Evolutionary conservation across 1,284 basidiomycete genomes (phyloP), one percentile per base, ranked within the genome.

Genomic region (Ganoderma lucidum): DNA sequence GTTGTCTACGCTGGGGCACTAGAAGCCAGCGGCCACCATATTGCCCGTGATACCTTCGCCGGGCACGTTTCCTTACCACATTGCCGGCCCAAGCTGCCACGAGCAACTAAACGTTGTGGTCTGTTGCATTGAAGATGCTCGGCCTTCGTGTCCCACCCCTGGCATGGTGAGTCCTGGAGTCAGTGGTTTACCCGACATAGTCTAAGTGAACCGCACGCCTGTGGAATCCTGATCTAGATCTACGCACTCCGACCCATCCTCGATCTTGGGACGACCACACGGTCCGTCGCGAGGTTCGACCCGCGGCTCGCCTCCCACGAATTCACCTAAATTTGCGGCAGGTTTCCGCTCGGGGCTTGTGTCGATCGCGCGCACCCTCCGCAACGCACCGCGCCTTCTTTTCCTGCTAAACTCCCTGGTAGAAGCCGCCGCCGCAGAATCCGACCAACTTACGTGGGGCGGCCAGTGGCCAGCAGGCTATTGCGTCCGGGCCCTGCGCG

Each of bases 401-500:
- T 17, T 17, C 66, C 66, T 23, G 41, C 51, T 42, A 44, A 67
- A 48, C 39, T 58, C 66, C 66, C n/a, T 28, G 37, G 30, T 10
- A 39, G 39, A 51, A 44, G 28, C 30, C 30, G 53, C 53, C 53
- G 53, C 53, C 30, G 30, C 30, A 56, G 53, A 56, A 35, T 35
- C 53, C 53, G 30, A 32, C 53, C 51, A 55, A 55, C 53, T 56
- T 58, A 37, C 58, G 42, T 39, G 19, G 42, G 32, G 42, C 55
- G 35, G 62, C 59, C 45, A 48, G 45, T n/a, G n/a, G 58, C 28
- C 42, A 56, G 55, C 44, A 51, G 42, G 37, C 42, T 55, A 67
- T 51, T 69, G 67, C 63, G 55, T 56, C 68, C 65, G 68, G 15
- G 56, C 45, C 15, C 53, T 28, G 48, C 60, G 67, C 62, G 67